Conservation (phyloP, 1,139 yeast genomes). For the Suhomyces yuchorum region DNA sequence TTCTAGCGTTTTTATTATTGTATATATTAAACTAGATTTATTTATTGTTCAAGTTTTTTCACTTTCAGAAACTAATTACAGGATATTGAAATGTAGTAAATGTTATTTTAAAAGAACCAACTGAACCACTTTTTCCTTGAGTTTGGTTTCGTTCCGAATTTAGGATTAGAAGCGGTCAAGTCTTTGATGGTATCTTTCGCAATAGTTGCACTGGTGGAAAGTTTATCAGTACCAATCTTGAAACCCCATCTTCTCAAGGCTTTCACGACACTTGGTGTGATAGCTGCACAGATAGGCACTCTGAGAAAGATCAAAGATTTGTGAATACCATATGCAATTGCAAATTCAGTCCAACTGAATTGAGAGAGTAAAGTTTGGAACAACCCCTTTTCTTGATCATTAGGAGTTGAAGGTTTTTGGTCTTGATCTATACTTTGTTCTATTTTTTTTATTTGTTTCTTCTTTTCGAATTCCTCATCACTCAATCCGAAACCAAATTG, state of each 20-base stretch:
- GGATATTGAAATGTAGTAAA: not conserved
- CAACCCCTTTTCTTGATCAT: constrained; percentile 15
- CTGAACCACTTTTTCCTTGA: constrained; percentile 60
- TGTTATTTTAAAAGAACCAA: constrained; percentile 44
- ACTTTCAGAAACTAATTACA: constrained; percentile 8
- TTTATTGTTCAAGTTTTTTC: constrained; percentile 1
- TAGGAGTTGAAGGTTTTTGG: constrained; percentile 19
- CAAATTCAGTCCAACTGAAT: constrained; percentile 66
- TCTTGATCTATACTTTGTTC: constrained; percentile 27
- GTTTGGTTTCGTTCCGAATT: constrained; percentile 57
- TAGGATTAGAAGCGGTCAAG: constrained; percentile 41
- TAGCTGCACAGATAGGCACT: constrained; percentile 88
- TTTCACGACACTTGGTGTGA: constrained; percentile 79
- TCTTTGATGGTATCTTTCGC: constrained; percentile 42
- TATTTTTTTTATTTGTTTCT: constrained; percentile 36
- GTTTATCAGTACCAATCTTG: constrained; percentile 60
- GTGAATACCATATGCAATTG: constrained; percentile 91
- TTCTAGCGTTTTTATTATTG: constrained; percentile 5
- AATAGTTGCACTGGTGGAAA: constrained; percentile 37
- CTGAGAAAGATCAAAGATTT: constrained; percentile 80
- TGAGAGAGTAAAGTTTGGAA: constrained; percentile 38
- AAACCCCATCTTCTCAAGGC: constrained; percentile 76
- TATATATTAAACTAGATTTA: constrained; percentile 8
- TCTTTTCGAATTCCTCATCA: constrained; percentile 40
- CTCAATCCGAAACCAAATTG: constrained; percentile 56